Conservation (phyloP, 495 filamentous ascomycete genomes). For the Margaritispora aquatica region DNA sequence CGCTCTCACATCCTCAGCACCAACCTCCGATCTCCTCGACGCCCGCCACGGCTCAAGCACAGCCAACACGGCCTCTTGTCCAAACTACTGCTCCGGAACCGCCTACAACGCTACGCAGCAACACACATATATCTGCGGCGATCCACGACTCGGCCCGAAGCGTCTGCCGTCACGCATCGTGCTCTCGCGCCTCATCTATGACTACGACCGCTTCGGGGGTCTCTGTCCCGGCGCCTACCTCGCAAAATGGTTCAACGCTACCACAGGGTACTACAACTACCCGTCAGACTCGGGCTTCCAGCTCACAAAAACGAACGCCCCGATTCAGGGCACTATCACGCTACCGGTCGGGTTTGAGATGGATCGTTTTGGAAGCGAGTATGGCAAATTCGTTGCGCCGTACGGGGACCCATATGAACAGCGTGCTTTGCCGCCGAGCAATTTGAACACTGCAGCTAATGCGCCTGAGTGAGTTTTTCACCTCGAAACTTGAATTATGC, state of each 20-base stretch:
- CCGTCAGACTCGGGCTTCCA: slow-evolving; percentile 40
- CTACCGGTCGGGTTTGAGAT: slow-evolving; percentile 39
- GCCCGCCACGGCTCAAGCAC: neutral
- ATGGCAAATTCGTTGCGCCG: slow-evolving; percentile 37
- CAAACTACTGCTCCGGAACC: slow-evolving; percentile 8
- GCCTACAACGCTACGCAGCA: neutral
- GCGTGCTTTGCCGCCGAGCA: slow-evolving; percentile 45
- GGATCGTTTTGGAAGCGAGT: slow-evolving; percentile 50
- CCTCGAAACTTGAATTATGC: neutral
- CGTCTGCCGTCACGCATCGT: slow-evolving; percentile 34
- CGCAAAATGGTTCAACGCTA: slow-evolving; percentile 35
- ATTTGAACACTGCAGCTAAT: slow-evolving; percentile 34
- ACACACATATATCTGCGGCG: slow-evolving; percentile 40
- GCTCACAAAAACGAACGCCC: slow-evolving; percentile 22
- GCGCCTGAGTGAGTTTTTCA: slow-evolving; percentile 22
- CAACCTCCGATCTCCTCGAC: neutral
- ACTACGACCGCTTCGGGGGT: slow-evolving; percentile 42
- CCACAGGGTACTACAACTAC: slow-evolving; percentile 33
- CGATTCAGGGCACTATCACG: slow-evolving; percentile 41
- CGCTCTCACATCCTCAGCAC: neutral
- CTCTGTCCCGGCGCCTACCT: slow-evolving; percentile 45
- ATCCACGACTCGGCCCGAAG: slow-evolving; percentile 44
- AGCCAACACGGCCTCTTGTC: neutral
- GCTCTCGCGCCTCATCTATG: slow-evolving; percentile 29
- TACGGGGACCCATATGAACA: slow-evolving; percentile 46